Conservation (phyloP, 306 rosid species). For the Dicorynia guianensis region DNA sequence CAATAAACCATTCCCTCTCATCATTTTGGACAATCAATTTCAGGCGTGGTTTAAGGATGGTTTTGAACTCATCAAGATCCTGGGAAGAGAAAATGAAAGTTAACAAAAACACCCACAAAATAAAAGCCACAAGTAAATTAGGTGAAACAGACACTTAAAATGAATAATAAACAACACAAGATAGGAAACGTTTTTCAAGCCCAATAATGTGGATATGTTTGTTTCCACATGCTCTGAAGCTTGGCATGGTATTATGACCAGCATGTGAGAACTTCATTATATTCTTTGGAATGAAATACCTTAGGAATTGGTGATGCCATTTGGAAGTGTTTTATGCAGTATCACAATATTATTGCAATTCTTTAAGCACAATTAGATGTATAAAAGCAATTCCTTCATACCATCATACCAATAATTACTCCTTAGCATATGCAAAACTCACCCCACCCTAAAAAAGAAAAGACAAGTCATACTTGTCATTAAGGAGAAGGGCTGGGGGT, state of each 20-base stretch:
- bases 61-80: conserved; percentile 99
- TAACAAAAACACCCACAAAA: conserved; percentile 29
- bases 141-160: conserved; percentile 28
- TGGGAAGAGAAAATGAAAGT: conserved; percentile 48
- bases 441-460: background rate
- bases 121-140: conserved; percentile 33
- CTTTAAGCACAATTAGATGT: background rate
- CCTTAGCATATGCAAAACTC: conserved; percentile 13
- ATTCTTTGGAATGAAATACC: conserved; percentile 26
- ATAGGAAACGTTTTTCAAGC: conserved; percentile 15
- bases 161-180: background rate
- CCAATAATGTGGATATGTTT: conserved; percentile 13
- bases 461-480: background rate
- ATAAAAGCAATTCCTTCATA: background rate
- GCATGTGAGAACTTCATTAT: conserved; percentile 13
- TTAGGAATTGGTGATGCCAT: background rate
- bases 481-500: background rate
- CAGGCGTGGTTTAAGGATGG: conserved; percentile 96
- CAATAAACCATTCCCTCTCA: conserved; percentile 97
- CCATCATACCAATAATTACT: conserved; percentile 25
- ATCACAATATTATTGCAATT: too few relatives aligned
- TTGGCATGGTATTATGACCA: conserved; percentile 22
- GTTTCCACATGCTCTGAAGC: conserved; percentile 14
- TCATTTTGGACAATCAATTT: conserved; percentile 97
- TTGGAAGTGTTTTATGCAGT: background rate